Conservation (phyloP, 2,329 filamentous ascomycete genomes). For the Aaosphaeria arxii region DNA sequence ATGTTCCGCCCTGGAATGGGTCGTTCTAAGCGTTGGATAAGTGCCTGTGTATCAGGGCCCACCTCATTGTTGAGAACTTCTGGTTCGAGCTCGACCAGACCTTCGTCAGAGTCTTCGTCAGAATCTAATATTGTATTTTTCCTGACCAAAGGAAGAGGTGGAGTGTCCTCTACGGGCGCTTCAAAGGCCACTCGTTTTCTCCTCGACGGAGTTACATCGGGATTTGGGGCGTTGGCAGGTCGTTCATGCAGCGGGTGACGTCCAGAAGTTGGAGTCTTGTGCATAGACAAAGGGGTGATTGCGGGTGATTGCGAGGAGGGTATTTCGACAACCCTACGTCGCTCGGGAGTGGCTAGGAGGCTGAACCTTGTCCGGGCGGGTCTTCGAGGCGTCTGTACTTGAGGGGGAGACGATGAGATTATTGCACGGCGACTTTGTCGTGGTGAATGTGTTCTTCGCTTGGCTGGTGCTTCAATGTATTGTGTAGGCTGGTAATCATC, state of each 20-base stretch:
- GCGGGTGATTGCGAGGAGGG: constrained; percentile 35
- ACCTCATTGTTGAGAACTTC: background rate
- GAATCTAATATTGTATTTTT: constrained; percentile 29
- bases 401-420: background rate
- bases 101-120: constrained; percentile 28
- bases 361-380: constrained; percentile 19
- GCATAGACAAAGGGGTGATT: constrained; percentile 27
- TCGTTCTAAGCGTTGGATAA: background rate
- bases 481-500: constrained; percentile 28
- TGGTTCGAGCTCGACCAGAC: constrained; percentile 14
- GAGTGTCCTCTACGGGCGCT: constrained; percentile 7
- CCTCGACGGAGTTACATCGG: constrained; percentile 25
- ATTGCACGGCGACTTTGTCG: background rate
- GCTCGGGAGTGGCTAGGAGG: constrained; percentile 31
- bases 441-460: constrained; percentile 9
- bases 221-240: constrained; percentile 5
- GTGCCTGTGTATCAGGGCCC: constrained; percentile 5
- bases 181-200: constrained; percentile 28
- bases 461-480: constrained; percentile 17
- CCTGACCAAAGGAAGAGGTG: background rate
- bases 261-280: constrained; percentile 16
- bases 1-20: constrained; percentile 5
- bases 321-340: constrained; percentile 27
- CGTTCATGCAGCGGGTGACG: constrained; percentile 15
- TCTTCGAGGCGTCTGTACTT: constrained; percentile 1